Percentiles rank a stretch among this genome's conserved stretches.
Evolutionary conservation across 1,139 yeast species (phyloP).

Genomic region (Suhomyces guaymorum): DNA sequence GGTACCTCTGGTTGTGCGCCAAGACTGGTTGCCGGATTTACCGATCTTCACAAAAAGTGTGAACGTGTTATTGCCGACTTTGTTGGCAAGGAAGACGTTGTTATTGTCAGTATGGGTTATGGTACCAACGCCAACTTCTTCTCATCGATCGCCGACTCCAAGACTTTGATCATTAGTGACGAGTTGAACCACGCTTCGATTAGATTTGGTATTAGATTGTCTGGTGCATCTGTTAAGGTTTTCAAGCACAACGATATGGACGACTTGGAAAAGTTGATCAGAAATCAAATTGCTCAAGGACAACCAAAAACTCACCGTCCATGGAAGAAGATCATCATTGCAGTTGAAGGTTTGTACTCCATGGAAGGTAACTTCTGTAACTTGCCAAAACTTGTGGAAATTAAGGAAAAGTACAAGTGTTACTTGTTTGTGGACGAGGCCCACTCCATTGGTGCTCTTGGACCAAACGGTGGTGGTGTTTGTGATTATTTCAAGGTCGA

Average conservation of each 20-base stretch:
- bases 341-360: constrained; percentile 93
- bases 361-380: constrained; percentile 98
- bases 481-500: constrained; percentile 88
- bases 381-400: constrained; percentile 71
- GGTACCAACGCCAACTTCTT: constrained; percentile 95
- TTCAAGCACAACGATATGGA: constrained; percentile 91
- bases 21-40: constrained; percentile 71
- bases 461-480: constrained; percentile 90
- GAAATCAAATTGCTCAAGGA: constrained; percentile 92
- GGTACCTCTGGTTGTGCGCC: constrained; percentile 85
- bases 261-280: constrained; percentile 71
- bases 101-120: constrained; percentile 90
- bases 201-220: constrained; percentile 88
- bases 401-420: constrained; percentile 84
- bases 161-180: constrained; percentile 89
- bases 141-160: constrained; percentile 77
- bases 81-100: constrained; percentile 87
- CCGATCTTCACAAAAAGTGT: constrained; percentile 71
- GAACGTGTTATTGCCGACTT: constrained; percentile 80
- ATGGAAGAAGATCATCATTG: constrained; percentile 90
- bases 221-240: constrained; percentile 92
- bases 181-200: constrained; percentile 95
- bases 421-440: constrained; percentile 95
- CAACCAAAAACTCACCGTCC: constrained; percentile 97
- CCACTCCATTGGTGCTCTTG: constrained; percentile 97